Conservation (phyloP, 306 rosid genomes). For the Neltuma alba region DNA sequence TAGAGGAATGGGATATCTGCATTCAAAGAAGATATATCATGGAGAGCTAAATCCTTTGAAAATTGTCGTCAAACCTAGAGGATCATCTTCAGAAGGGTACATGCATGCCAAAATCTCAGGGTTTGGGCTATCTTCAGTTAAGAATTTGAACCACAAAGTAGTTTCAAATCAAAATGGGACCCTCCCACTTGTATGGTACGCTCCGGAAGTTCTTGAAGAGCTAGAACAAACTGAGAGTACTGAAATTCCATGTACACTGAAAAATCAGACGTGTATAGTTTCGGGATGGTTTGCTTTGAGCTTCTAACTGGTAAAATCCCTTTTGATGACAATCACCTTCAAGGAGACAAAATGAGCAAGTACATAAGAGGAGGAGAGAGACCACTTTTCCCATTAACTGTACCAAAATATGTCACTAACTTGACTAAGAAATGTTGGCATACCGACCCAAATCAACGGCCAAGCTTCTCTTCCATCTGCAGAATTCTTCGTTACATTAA, state of each 20-base stretch:
- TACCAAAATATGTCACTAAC: conserved; percentile 71
- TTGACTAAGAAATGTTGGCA: conserved; percentile 93
- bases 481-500: conserved; percentile 75
- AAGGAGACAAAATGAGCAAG: conserved; percentile 91
- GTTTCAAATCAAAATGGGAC: conserved; percentile 61
- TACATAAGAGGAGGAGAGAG: conserved; percentile 92
- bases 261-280: conserved; percentile 88
- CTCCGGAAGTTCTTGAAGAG: conserved; percentile 93
- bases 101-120: conserved; percentile 74
- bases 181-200: conserved; percentile 72
- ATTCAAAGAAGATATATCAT: conserved; percentile 70
- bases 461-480: conserved; percentile 81
- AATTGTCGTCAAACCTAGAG: conserved; percentile 74
- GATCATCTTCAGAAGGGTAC: conserved; percentile 64
- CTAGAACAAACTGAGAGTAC: conserved; percentile 58
- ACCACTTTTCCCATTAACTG: conserved; percentile 71
- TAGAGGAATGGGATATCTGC: conserved; percentile 87
- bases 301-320: conserved; percentile 91
- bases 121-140: conserved; percentile 58
- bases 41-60: conserved; percentile 75
- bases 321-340: conserved; percentile 89
- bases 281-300: conserved; percentile 95
- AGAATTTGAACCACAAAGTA: conserved; percentile 48
- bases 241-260: conserved; percentile 57
- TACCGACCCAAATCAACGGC: conserved; percentile 72